Evolutionary conservation across 768 basidiomycete species (phyloP).

Genomic region (Agrocybe praecox): DNA sequence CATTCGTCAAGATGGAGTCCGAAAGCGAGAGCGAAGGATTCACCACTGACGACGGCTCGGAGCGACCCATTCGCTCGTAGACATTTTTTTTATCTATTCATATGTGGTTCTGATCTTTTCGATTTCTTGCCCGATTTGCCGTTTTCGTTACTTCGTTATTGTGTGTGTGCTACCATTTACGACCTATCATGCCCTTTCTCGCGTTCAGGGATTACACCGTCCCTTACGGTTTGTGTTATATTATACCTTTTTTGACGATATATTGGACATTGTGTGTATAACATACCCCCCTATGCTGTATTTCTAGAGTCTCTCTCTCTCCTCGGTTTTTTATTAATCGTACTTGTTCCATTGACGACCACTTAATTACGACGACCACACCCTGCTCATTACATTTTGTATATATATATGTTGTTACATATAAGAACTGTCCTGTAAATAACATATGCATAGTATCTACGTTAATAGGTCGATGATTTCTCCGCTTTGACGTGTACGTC

Average conservation of each 20-base stretch:
- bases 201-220: constrained; percentile 2
- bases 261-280: constrained; percentile 20
- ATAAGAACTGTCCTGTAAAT: constrained; percentile 11
- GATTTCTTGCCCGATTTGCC: constrained; percentile 15
- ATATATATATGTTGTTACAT: constrained; percentile 5
- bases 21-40: constrained; percentile 74
- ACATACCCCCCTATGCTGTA: constrained; percentile 34
- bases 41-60: constrained; percentile 48
- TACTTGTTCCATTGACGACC: constrained; percentile 17
- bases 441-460: constrained; percentile 1
- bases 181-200: constrained; percentile 30
- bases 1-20: constrained; percentile 61
- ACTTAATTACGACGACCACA: constrained; percentile 15
- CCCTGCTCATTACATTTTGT: constrained; percentile 9
- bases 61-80: constrained; percentile 28
- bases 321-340: constrained; percentile 12
- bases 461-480: constrained; percentile 3
- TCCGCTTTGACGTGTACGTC: constrained; percentile 7
- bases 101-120: constrained; percentile 13
- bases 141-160: constrained; percentile 9
- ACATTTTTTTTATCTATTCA: constrained; percentile 13
- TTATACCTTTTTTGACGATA: constrained; percentile 29
- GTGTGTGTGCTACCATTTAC: constrained; percentile 25
- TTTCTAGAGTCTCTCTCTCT: constrained; percentile 31
- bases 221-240: constrained; percentile 19